Percentiles rank a stretch among this genome's conserved stretches.
These are phyloP conservation scores for Mycena rebaudengoi DNA, from an alignment of 768 basidiomycete species.

Conservation along the genomic window DNA sequence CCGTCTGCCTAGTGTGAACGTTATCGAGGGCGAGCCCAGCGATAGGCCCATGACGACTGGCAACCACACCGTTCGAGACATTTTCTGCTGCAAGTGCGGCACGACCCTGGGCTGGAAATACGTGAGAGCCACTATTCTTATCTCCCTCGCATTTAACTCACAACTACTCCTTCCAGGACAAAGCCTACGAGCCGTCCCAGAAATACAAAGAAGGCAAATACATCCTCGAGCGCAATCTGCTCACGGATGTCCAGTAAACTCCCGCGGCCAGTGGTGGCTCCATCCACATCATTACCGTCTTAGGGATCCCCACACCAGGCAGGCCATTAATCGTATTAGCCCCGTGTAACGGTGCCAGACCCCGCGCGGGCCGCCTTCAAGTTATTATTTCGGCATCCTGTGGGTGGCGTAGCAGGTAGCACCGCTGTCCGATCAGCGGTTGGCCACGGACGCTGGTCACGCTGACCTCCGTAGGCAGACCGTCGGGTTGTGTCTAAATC, in stretches of 20 bases:
- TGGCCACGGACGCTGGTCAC: background rate
- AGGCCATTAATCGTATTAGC: constrained; percentile 26
- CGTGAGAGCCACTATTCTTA: constrained; percentile 57
- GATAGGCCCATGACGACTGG: constrained; percentile 98
- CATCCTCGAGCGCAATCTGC: constrained; percentile 94
- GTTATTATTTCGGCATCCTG: background rate
- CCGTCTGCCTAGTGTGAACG: constrained; percentile 95
- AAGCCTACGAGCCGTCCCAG: constrained; percentile 88
- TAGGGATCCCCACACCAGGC: constrained; percentile 10
- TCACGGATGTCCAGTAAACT: constrained; percentile 81
- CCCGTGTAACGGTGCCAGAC: background rate
- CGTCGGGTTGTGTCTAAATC: constrained; percentile 2
- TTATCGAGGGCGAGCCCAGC: constrained; percentile 87
- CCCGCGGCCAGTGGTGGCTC: constrained; percentile 12
- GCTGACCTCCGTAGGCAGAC: constrained; percentile 17
- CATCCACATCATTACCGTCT: constrained; percentile 18
- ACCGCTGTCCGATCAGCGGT: background rate
- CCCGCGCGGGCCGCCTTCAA: constrained; percentile 7
- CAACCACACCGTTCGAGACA: constrained; percentile 94
- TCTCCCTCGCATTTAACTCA: background rate
- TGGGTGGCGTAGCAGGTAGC: background rate
- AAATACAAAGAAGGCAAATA: constrained; percentile 99
- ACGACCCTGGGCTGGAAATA: constrained; percentile 98
- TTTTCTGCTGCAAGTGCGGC: constrained; percentile 91
- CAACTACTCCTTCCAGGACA: constrained; percentile 66